These are phyloP conservation scores for Kondoa malvinella DNA, from an alignment of 768 basidiomycete genomes.

Conservation along the genomic window DNA sequence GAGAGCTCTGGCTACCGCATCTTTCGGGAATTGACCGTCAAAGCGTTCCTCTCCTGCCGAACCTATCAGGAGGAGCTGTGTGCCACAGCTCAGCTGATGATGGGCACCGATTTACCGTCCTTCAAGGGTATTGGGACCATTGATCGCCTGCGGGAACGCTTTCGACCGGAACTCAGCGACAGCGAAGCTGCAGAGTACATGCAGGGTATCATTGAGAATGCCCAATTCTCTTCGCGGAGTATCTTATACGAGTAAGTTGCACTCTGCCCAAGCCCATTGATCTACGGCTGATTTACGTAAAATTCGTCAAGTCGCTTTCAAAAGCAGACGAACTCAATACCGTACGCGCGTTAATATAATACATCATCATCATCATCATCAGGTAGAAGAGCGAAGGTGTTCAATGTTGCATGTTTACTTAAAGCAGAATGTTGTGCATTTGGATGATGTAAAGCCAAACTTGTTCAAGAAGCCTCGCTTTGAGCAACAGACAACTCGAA, in stretches of 20 bases:
- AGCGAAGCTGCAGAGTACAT: constrained; percentile 86
- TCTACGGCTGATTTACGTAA: too few species aligned
- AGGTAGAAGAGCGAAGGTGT: too few species aligned
- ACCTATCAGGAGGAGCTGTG: constrained; percentile 81
- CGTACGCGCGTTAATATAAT: constrained; percentile 40
- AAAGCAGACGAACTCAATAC: background rate
- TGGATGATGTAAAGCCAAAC: too few species aligned
- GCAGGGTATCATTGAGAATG: constrained; percentile 72
- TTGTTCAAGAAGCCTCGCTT: too few species aligned
- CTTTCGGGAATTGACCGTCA: constrained; percentile 83
- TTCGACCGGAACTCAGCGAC: constrained; percentile 63
- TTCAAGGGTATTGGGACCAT: constrained; percentile 95
- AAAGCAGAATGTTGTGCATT: too few species aligned
- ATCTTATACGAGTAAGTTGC: constrained; percentile 55
- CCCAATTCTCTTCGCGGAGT: constrained; percentile 83
- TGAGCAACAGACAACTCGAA: too few species aligned
- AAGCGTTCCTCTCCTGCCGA: constrained; percentile 92
- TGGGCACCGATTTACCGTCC: constrained; percentile 81
- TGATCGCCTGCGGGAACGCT: constrained; percentile 66
- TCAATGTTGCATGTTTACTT: too few species aligned
- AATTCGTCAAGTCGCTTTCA: too few species aligned
- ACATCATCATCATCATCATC: too few species aligned
- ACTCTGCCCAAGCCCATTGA: too few species aligned
- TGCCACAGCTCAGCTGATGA: constrained; percentile 77
- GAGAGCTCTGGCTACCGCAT: constrained; percentile 84